phyloP scores from a whole-genome alignment of 306 rosid species.

The Acacia acuminata region DNA sequence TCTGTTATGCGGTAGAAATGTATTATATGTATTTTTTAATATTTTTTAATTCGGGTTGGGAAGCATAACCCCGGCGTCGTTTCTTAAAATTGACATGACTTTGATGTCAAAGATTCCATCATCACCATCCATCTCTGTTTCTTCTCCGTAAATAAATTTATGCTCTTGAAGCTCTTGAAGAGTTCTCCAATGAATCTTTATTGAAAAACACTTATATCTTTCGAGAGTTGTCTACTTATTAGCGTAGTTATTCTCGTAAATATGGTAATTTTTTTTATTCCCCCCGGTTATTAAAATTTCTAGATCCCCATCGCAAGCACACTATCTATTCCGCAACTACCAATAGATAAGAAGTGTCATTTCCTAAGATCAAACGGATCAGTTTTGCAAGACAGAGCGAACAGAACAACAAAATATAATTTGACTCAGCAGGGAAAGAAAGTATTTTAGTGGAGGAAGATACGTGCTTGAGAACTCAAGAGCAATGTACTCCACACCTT shows the following conservation, averaged over 20 bases:
- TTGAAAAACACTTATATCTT: neutral
- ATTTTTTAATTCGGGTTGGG: neutral
- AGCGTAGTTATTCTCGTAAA: neutral
- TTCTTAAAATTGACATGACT: neutral
- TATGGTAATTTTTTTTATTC: too few relatives aligned
- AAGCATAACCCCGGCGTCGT: neutral
- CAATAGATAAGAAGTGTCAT: too few relatives aligned
- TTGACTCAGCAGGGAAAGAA: too few relatives aligned
- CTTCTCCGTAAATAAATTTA: neutral
- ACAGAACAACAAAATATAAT: too few relatives aligned
- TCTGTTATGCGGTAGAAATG: neutral
- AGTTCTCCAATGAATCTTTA: neutral
- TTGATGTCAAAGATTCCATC: neutral
- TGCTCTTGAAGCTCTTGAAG: neutral
- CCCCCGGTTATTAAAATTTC: too few relatives aligned
- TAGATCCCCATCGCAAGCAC: too few relatives aligned
- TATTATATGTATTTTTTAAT: neutral
- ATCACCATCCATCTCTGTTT: neutral
- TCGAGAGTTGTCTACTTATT: neutral
- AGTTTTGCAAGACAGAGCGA: accelerated
- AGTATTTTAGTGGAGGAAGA: too few relatives aligned
- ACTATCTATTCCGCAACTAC: too few relatives aligned
- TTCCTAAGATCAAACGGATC: too few relatives aligned
- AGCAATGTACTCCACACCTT: too few relatives aligned
- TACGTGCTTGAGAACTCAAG: too few relatives aligned